Evolutionary conservation across 345 rosid genomes (phyloP), one percentile per base, ranked within the genome.

Genomic region (Viola odorata): DNA sequence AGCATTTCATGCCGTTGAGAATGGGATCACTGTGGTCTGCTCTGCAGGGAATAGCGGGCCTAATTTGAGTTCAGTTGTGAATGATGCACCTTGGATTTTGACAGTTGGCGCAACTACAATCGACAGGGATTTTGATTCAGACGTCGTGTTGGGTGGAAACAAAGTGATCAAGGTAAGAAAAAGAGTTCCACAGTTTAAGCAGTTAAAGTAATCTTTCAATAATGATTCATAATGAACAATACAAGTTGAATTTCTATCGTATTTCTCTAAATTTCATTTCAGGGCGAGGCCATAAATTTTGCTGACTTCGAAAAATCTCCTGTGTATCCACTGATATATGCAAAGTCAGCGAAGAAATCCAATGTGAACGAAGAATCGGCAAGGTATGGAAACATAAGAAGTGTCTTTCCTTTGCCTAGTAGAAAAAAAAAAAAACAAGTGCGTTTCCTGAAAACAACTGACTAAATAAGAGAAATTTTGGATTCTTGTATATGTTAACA

Each of bases 41-140:
- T 87, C 98, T 0, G 95, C 91, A 0, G 98, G 98, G n/a, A 91
- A 91, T 45, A 81, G 73, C 37, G 98, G 96, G 5, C 96, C 96
- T 15, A 7, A 3, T 7, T 51, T 16, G 5, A 79, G 74, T 23
- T 66, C 92, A 0, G 86, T 85, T 32, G 81, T 75, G 47, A 91
- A 91, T 36, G 53, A 59, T 38, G 92, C 92, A 13, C 96, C 98
- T 14, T 91, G 98, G 98, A 71, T 89, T 41, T 32, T 91, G 73
- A 84, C 98, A 0, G 98, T 89, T 36, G 95, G 81, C 32, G 98
- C 96, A 36, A 82, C 82, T 49, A 91, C 92, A 4, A 89, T 89
- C 12, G 98, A 91, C 68, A 74, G 98, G 63, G 82, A 76, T 66
- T 91, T 91, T 1, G 84, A 81, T 77, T 83, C 98, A 5, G 73